Base-by-base conservation (phyloP, 2,329 filamentous ascomycete genomes). In the Rhynchosporium secalis region DNA sequence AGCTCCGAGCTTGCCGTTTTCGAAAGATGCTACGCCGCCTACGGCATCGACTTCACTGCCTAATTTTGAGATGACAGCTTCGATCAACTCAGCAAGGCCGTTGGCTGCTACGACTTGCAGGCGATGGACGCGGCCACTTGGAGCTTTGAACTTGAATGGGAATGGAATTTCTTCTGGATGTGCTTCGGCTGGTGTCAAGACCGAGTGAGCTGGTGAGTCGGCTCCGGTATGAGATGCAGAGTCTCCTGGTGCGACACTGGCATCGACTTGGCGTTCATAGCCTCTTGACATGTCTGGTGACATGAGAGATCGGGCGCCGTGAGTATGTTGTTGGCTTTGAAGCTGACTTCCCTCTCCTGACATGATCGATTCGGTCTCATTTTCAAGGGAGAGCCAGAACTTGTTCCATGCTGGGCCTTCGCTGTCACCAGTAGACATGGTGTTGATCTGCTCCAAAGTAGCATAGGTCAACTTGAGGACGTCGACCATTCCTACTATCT, bases 371-470 rank as follows among this genome's bases (percentile, higher is more conserved):
- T 98, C 95, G 13, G 93, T 94, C 71, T 96, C 87, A 76, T 98
- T 86, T 15, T 74, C 86, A 71, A 99, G 87, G 0, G 95, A 98
- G 69, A 98, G 82, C 95, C 95, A 99, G 80, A 99, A 99, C 78
- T 98, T 99, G 81, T 97, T 98, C 95, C 95, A 99, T 6, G 95
- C 95, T 4, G 95, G 95, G 0, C 95, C 95, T 78, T 99, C 95
- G 70, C 86, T 92, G 74, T 96, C 94, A 47, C 86, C 85, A 58
- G 88, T 92, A 46, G 85, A 87, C 88, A 99, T 98, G 63, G 91
- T 92, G 80, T 98, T 98, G 78, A 96, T 92, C 80, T 97, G 94
- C 78, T 99, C 95, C 58, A 99, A 84, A 4, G 95, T 99, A 56
- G 95, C 95, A 77, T 99, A 99, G 28, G 95, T 99, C 72, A 99